Base-by-base conservation (phyloP, 257 asterid species). In the Scutellaria baicalensis region DNA sequence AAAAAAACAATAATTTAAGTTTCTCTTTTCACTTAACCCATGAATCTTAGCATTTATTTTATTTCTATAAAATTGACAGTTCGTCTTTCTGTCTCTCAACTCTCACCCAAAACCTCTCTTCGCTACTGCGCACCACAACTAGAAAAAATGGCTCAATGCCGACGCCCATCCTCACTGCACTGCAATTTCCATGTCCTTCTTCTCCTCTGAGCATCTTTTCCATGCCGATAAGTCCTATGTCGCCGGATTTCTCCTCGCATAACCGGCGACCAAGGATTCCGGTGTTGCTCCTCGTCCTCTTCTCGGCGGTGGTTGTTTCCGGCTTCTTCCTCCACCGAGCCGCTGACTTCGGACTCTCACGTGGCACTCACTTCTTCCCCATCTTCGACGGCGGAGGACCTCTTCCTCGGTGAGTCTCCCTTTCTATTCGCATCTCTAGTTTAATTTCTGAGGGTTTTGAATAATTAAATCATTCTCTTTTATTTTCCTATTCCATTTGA, bases 261-360 rank as follows among this genome's bases (percentile, higher is more conserved):
- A 36, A 17, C 64, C 71, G 76, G 56, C 77, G 77, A 18, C 10
- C 74, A 16, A 72, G 75, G 55, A 57, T 71, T 64, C 54, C 64
- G 70, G 38, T 27, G 62, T 57, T 71, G 5, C n/a, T 75, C 43
- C 31, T 35, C 1, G 44, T 60, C 63, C 65, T 74, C 14, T 42
- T 68, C 0, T 48, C 36, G 63, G 64, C 40, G 83, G 78, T 48
- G 60, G 55, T 61, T 43, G 42, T 75, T 6, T 70, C 83, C 44
- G 66, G 68, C 77, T 20, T 66, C 36, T 23, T 77, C 66, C 79
- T 80, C 69, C 72, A 73, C 64, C 47, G 75, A 55, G 79, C 77
- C 31, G 60, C 65, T 20, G 77, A 68, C 38, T 68, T 71, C 4
- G 51, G 68, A 21, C 61, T 49, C 57, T 49, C 79, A 18, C 59